Evolutionary conservation across 495 filamentous ascomycete species (phyloP), one percentile per base, ranked within the genome.

Genomic region (Penicillium soppii): DNA sequence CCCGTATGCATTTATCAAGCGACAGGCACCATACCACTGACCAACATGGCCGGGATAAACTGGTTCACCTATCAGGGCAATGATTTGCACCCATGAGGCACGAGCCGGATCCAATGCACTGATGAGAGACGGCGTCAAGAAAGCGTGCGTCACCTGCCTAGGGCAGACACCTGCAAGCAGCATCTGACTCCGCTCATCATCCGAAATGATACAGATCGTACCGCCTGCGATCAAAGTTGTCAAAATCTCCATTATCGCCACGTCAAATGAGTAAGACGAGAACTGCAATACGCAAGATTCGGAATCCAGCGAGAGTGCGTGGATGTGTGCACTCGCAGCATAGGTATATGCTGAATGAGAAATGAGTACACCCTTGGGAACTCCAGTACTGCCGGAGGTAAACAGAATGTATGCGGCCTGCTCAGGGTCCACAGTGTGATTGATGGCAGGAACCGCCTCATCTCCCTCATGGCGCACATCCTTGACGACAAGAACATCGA

Each of bases 351-450:
- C 59, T 16, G 51, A 54, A 48, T 79, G 76, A 21, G 53, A 43
- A 12, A 75, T 49, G 5, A 74, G 56, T 16, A 75, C 67, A 1
- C 71, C 76, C 54, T 71, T 71, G 6, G 68, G 68, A 32, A 49
- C 53, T 9, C 66, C 66, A 3, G 68, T 69, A 5, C 48, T 63
- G 13, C 69, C 69, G 22, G 65, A 68, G 1, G 68, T 72, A 32
- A 66, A 72, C 19, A 71, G 53, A 17, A 57, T 29, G 46, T 43
- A 63, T 27, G 45, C 40, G 13, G 32, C 47, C 43, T 39, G 36
- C 20, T 38, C 36, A 8, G 36, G 36, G 17, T 58, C 20, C 30
- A 17, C 22, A 30, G 40, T 17, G 7, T 32, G 22, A n/a, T n/a
- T n/a, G 15, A 41, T 15, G 9, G 42, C 37, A 29, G 45, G 82